Evolutionary conservation across 768 basidiomycete species (phyloP).

Genomic region (Kwoniella bestiolae): DNA sequence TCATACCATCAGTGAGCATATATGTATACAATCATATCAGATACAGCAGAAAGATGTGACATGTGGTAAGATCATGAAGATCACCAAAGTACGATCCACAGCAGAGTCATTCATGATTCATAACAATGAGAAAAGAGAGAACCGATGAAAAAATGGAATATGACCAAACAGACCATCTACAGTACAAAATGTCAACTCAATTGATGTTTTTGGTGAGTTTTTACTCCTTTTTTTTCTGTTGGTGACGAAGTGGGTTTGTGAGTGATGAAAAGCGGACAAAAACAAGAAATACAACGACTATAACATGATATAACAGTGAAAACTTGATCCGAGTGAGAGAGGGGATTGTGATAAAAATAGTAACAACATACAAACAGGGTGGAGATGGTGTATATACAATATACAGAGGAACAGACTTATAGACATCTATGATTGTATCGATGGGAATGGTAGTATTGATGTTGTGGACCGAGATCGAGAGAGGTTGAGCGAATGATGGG

Average conservation of each 20-base stretch:
- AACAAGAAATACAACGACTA: slow-evolving; percentile 9
- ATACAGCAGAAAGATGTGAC: too few relatives aligned
- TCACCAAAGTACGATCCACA: neutral
- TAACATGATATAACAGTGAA: neutral
- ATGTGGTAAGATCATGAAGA: neutral
- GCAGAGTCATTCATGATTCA: neutral
- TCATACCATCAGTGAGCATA: too few relatives aligned
- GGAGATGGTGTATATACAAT: neutral
- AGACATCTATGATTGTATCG: neutral
- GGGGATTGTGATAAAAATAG: neutral
- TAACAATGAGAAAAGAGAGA: neutral
- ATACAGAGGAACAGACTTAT: neutral
- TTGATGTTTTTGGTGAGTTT: neutral
- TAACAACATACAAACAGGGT: slow-evolving; percentile 10
- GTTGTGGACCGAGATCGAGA: neutral
- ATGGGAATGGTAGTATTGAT: too few relatives aligned
- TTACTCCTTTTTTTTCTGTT: neutral
- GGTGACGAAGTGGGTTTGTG: neutral
- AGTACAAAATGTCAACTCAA: neutral
- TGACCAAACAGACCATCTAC: neutral
- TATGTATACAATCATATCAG: too few relatives aligned
- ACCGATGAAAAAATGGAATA: neutral
- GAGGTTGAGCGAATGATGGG: too few relatives aligned
- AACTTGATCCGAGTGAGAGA: slow-evolving; percentile 1
- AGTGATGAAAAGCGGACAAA: neutral